These are phyloP conservation scores for Alternaria burnsii DNA, from an alignment of 2,329 filamentous ascomycete genomes.

Conservation along the genomic window DNA sequence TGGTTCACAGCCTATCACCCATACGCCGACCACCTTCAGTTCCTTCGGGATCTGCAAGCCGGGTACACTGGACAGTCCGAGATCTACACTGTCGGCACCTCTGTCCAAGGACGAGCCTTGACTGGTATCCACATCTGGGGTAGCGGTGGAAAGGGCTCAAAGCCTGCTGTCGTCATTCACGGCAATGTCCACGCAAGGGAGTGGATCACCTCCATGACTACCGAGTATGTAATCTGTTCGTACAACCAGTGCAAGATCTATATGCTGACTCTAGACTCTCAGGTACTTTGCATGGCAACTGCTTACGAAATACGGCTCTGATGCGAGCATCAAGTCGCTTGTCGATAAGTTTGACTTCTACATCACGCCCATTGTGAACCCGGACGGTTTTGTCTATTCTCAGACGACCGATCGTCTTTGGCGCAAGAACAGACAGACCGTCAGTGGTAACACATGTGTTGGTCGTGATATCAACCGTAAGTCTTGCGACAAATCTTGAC, in stretches of 20 bases:
- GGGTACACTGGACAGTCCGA: slow-evolving; percentile 45
- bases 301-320: slow-evolving; percentile 45
- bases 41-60: slow-evolving; percentile 45
- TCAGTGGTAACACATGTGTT: slow-evolving; percentile 42
- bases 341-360: slow-evolving; percentile 51
- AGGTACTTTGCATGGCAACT: slow-evolving; percentile 48
- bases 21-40: slow-evolving; percentile 46
- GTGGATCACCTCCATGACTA: slow-evolving; percentile 48
- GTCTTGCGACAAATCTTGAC: not conserved
- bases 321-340: slow-evolving; percentile 43
- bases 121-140: slow-evolving; percentile 52
- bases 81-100: slow-evolving; percentile 44
- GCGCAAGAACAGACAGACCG: slow-evolving; percentile 52
- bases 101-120: slow-evolving; percentile 43
- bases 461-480: slow-evolving; percentile 50
- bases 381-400: slow-evolving; percentile 48
- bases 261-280: not conserved
- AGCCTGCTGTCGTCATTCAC: slow-evolving; percentile 47
- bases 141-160: slow-evolving; percentile 47
- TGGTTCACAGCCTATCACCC: slow-evolving; percentile 51
- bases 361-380: slow-evolving; percentile 37
- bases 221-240: slow-evolving; percentile 18
- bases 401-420: slow-evolving; percentile 52
- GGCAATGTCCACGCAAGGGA: slow-evolving; percentile 49
- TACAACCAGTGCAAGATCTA: not conserved